Evolutionary conservation across 768 basidiomycete genomes (phyloP), one percentile per base, ranked within the genome.

Genomic region (Leccinum disarticulatum): DNA sequence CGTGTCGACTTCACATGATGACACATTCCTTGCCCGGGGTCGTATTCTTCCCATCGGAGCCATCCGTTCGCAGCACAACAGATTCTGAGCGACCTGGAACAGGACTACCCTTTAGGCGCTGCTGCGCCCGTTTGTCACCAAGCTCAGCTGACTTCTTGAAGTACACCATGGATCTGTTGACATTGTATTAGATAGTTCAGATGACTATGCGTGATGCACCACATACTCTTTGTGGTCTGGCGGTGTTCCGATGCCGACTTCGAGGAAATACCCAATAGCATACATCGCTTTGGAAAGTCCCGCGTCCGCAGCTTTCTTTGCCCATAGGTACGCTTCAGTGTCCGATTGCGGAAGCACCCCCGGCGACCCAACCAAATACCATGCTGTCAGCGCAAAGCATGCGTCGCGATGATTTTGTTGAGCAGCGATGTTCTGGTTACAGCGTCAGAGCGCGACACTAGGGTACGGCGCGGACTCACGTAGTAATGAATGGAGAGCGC

Each of bases 401-500:
- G 96, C 95, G 68, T 98, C 97, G 5, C 91, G 88, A 71, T 99
- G 97, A 67, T 87, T 88, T 77, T 98, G 95, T 70, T 98, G 96
- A 3, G 97, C 97, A 31, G 96, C 96, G 64, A 98, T 98, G 69
- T 98, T 98, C 93, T 94, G 68, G 35, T 50, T n/a, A 15, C 50
- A 50, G 54, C 22, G 51, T 68, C 60, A 70, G 61, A 33, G 49
- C 58, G 25, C 47, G 35, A 64, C 52, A 64, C 55, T 46, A 15
- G 58, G 11, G 5, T 33, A 28, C 27, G 48, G 38, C 27, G 33
- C 57, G n/a, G n/a, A 82, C 91, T 72, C 75, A 96, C 95, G 74
- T 99, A 98, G 75, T 98, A 98, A 76, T 99, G 97, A 67, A 99
- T 99, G 50, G 93, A 96, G 58, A 99, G 79, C 30, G 97, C 97